Base-by-base conservation (phyloP, 2,329 filamentous ascomycete species). In the Sordariomycetes sp. region DNA sequence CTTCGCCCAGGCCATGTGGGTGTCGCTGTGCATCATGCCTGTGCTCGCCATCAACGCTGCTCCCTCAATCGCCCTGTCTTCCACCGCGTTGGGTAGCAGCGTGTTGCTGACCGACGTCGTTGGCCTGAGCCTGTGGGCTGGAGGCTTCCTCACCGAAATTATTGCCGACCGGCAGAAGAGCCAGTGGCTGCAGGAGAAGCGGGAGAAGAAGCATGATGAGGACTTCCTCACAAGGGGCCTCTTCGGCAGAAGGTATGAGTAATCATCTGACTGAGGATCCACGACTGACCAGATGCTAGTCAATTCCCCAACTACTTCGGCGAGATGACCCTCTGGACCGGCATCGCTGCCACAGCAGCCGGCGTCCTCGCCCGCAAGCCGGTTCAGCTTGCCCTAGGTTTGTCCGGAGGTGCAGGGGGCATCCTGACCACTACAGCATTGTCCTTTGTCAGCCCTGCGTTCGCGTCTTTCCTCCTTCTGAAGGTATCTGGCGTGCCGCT, bases 241-340 rank as follows among this genome's bases (percentile, higher is more conserved):
- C 23, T 84, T 78, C 72, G 60, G 63, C 6, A 66, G 69, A 48
- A 72, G 61, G 64, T 64, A n/a, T n/a, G 39, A 39, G 55, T 48
- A n/a, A n/a, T n/a, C n/a, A n/a, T n/a, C n/a, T n/a, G n/a, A n/a
- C n/a, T n/a, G n/a, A n/a, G n/a, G n/a, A n/a, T n/a, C n/a, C n/a
- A n/a, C n/a, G n/a, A n/a, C n/a, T 25, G 6, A 14, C 17, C 5
- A 29, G 15, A 30, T n/a, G 24, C 3, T 19, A 61, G 65, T 31
- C 58, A 75, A 39, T 75, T 81, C 53, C 79, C 79, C 1, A 81
- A 84, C 47, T 84, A 84, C 58, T 81, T 84, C 50, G 80, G 79
- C n/a, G 79, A 84, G 53, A 68, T 65, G 19, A 79, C 74, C 9
- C 59, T 85, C 21, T 85, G 79, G 80, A 75, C 71, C 0, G 79